These are phyloP conservation scores for Cytospora leucostoma DNA, from an alignment of 2,329 filamentous ascomycete species.

Conservation along the genomic window DNA sequence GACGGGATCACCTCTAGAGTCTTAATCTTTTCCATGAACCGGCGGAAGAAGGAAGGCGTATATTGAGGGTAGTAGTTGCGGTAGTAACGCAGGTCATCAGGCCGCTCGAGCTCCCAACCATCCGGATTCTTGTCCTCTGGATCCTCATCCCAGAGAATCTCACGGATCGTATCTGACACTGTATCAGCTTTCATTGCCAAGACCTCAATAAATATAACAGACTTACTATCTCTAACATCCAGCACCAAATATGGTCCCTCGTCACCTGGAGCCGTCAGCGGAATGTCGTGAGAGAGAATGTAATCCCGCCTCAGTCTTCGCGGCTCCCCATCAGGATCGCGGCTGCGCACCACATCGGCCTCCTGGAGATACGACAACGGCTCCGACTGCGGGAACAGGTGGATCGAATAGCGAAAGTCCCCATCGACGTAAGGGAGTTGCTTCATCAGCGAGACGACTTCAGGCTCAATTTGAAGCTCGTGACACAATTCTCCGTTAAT, in stretches of 20 bases:
- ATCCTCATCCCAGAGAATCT: background rate
- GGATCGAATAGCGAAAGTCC: background rate
- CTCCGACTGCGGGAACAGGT: background rate
- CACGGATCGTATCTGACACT: background rate
- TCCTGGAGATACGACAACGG: constrained; percentile 4
- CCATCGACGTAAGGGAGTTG: background rate
- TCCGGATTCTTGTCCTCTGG: background rate
- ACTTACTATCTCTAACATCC: background rate
- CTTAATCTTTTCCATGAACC: background rate
- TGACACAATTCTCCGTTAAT: background rate
- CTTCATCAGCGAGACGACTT: background rate
- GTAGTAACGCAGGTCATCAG: constrained; percentile 2
- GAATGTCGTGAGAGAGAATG: background rate
- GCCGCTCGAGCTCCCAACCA: constrained; percentile 1
- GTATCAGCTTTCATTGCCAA: background rate
- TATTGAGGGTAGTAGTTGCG: constrained; percentile 2
- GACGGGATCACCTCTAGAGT: background rate
- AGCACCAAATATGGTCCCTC: background rate
- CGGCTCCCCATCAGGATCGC: background rate
- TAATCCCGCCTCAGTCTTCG: background rate
- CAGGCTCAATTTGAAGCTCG: background rate
- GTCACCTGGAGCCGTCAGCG: background rate
- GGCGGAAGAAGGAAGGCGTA: background rate
- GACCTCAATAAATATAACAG: background rate
- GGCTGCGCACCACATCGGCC: background rate